Evolutionary conservation across 2,329 filamentous ascomycete species (phyloP), one percentile per base, ranked within the genome.

Genomic region (Sclerotinia trifoliorum): DNA sequence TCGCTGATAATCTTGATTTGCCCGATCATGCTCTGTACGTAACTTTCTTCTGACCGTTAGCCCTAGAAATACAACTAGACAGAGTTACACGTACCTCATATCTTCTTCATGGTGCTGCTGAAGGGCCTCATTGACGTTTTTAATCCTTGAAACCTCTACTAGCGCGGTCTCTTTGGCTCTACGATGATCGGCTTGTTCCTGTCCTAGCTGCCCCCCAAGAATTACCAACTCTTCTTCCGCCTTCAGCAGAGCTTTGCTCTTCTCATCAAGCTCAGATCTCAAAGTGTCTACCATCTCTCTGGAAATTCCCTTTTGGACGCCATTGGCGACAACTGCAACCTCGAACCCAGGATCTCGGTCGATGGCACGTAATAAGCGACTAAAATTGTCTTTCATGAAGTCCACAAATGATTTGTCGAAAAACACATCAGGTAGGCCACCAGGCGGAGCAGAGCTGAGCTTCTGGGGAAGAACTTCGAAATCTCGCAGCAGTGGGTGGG

Each of bases 311-410:
- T 94, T 94, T 73, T 95, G 89, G 15, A 94, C 81, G 0, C 91
- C 92, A 76, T 94, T 93, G 55, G 89, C 85, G 68, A 93, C 83
- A 15, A 95, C 86, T 0, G 93, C 90, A 35, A 96, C 89, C 77
- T 99, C 95, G 70, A 96, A 83, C 1, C 90, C 92, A 0, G 95
- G 95, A 71, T 97, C 92, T 70, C 94, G 89, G 79, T 99, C 95
- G 74, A 99, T 92, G 19, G 93, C 91, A 71, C 93, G 88, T 51
- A 90, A 82, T 68, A 97, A 81, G 11, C 94, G 90, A 75, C 91
- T 94, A 77, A 96, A 98, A 77, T 97, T 97, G 75, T 98, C 94
- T 76, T 97, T 97, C 75, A 97, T 87, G 75, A 98, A 97, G 70
- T 97, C 92, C 67, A 99, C 88, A 78, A 97, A 98, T 0, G 86